phyloP scores from a whole-genome alignment of 768 basidiomycete species.

The Epithele typhae region DNA sequence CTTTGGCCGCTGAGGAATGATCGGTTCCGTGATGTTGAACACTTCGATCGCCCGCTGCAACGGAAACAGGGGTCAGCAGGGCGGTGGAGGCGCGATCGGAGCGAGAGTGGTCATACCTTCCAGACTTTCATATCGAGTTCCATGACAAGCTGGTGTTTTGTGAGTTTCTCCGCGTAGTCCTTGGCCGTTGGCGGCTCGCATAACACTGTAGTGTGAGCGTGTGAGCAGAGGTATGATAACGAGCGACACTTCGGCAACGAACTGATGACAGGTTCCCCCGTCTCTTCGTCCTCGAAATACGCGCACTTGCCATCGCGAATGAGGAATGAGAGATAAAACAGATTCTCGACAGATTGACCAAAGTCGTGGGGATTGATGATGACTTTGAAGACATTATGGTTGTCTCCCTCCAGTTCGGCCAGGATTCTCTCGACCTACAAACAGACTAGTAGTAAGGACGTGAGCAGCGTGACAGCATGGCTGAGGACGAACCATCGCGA shows the following conservation, averaged over 20 bases:
- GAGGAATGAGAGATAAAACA: slow-evolving; percentile 93
- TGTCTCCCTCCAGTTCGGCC: slow-evolving; percentile 33
- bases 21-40: slow-evolving; percentile 72
- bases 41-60: slow-evolving; percentile 79
- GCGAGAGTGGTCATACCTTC: slow-evolving; percentile 50
- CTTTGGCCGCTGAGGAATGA: slow-evolving; percentile 70
- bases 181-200: slow-evolving; percentile 62
- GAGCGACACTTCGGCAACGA: slow-evolving; percentile 22
- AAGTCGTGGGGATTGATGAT: slow-evolving; percentile 89
- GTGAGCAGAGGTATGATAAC: neutral
- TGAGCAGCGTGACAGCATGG: too few relatives aligned
- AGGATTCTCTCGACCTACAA: slow-evolving; percentile 62
- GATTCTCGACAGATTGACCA: slow-evolving; percentile 93
- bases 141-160: slow-evolving; percentile 82
- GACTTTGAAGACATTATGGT: slow-evolving; percentile 80
- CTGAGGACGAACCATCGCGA: slow-evolving; percentile 49
- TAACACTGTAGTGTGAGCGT: slow-evolving; percentile 36
- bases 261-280: slow-evolving; percentile 75
- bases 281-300: slow-evolving; percentile 56
- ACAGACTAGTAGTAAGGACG: too few relatives aligned
- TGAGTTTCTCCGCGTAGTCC: slow-evolving; percentile 59
- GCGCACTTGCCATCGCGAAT: slow-evolving; percentile 82
- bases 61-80: neutral
- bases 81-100: neutral
- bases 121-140: slow-evolving; percentile 91